Percentiles rank a stretch among this genome's conserved stretches.
Evolutionary conservation across 2,329 filamentous ascomycete genomes (phyloP).

Genomic region (Catunica adiposa): DNA sequence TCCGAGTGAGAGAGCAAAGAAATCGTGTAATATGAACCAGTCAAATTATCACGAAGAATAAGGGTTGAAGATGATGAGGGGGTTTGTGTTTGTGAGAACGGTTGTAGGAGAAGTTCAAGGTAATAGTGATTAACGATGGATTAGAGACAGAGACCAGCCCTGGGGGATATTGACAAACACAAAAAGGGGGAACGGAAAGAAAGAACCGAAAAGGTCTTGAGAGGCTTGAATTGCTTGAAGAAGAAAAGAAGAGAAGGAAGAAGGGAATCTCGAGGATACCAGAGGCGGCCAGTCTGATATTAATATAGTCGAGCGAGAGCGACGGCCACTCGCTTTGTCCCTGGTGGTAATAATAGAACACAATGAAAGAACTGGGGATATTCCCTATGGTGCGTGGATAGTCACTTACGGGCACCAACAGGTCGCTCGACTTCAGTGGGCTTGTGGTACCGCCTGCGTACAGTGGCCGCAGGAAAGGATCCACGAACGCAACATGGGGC

Average conservation of each 20-base stretch:
- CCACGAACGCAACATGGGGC: background rate
- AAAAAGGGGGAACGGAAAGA: constrained; percentile 23
- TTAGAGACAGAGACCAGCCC: constrained; percentile 38
- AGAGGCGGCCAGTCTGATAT: background rate
- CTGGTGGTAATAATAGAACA: no score
- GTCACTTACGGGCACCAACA: background rate
- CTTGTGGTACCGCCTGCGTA: background rate
- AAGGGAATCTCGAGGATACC: background rate
- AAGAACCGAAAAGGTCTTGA: constrained; percentile 38
- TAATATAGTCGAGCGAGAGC: background rate
- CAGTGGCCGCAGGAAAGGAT: background rate
- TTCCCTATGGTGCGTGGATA: no score
- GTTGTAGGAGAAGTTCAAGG: constrained; percentile 16
- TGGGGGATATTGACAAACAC: constrained; percentile 26
- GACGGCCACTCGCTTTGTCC: no score
- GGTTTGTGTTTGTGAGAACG: constrained; percentile 17
- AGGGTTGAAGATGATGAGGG: constrained; percentile 15
- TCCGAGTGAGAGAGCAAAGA: constrained; percentile 1
- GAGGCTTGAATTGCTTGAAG: constrained; percentile 48
- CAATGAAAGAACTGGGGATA: no score
- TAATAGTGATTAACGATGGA: constrained; percentile 16
- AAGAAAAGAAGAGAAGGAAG: constrained; percentile 24
- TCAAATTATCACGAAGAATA: constrained; percentile 14
- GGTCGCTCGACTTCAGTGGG: background rate
- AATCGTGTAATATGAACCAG: constrained; percentile 13